Conservation (phyloP, 1,139 yeast species). For the Taphrina flavorubra region DNA sequence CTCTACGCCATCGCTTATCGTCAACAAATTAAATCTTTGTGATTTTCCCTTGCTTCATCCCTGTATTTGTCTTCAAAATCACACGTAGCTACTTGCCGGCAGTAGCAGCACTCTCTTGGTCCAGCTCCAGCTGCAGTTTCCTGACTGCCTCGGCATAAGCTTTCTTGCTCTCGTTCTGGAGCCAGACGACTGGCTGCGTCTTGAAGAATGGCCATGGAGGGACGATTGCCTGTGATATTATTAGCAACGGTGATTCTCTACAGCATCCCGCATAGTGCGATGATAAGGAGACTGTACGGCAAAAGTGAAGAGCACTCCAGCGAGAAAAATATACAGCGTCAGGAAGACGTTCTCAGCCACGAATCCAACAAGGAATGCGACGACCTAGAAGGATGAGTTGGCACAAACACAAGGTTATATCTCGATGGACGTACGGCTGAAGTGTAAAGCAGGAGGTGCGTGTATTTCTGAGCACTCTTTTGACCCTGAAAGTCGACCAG, state of each 20-base stretch:
- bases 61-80: too few relatives aligned
- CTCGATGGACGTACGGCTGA: constrained; percentile 15
- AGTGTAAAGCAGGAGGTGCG: constrained; percentile 24
- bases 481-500: constrained; percentile 36
- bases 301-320: constrained; percentile 22
- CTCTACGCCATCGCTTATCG: too few relatives aligned
- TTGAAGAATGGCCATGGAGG: constrained; percentile 42
- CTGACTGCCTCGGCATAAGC: constrained; percentile 37
- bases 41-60: too few relatives aligned
- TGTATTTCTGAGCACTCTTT: constrained; percentile 4
- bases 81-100: not conserved
- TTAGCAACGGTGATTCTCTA: too few relatives aligned
- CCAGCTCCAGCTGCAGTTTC: constrained; percentile 33
- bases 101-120: constrained; percentile 3
- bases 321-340: constrained; percentile 24
- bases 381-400: not conserved
- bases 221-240: constrained; percentile 23
- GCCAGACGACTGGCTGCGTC: constrained; percentile 21
- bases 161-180: constrained; percentile 30
- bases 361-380: constrained; percentile 31
- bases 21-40: too few relatives aligned
- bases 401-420: not conserved
- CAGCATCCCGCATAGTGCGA: not conserved
- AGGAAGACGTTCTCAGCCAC: constrained; percentile 21
- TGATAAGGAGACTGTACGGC: constrained; percentile 10